Base-by-base conservation (phyloP, 2,329 filamentous ascomycete genomes). In the Ceratocystis ficicola region DNA sequence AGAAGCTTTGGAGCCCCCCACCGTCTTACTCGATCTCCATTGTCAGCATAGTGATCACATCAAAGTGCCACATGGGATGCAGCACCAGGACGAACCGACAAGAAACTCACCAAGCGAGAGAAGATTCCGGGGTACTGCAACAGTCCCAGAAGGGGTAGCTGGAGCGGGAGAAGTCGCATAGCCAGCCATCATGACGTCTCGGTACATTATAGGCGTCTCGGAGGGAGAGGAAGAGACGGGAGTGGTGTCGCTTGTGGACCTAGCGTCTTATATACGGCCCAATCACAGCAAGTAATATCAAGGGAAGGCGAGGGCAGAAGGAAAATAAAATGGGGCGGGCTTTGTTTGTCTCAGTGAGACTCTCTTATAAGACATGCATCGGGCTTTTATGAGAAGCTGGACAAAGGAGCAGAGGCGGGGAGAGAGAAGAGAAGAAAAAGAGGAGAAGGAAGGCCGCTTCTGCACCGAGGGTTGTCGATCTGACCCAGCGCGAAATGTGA, bases 311-410 rank as follows among this genome's bases (percentile, higher is more conserved):
- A 55, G 36, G 36, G 4, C 12, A 22, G 50, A 57, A 57, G 20
- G 17, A 10, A 57, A 57, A 50, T 50, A 20, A 20, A 41, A 30
- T 15, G 22, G 22, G 25, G 52, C 12, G 6, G 52, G 12, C 10
- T 30, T 12, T 32, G 25, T 25, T n/a, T 57, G 52, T 57, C 52
- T 57, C 52, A 57, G 52, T n/a, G 52, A 57, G 52, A 57, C 52
- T 57, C 52, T 57, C 52, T 57, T 57, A 57, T 57, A 32, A 57
- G 52, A 57, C 52, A 57, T 57, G 52, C 52, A 57, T 57, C 28
- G 52, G 52, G 52, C 52, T 17, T 55, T 55, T 55, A 28, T 28
- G n/a, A 17, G 22, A 25, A 28, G 12, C 4, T 41, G 4, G 36
- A 41, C 36, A 52, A 25, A 52, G 48, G 48, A 52, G n/a, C 1